Evolutionary conservation across 192 early-diverging fungal genomes (phyloP), one percentile per base, ranked within the genome.

Genomic region (Thamnidium elegans): DNA sequence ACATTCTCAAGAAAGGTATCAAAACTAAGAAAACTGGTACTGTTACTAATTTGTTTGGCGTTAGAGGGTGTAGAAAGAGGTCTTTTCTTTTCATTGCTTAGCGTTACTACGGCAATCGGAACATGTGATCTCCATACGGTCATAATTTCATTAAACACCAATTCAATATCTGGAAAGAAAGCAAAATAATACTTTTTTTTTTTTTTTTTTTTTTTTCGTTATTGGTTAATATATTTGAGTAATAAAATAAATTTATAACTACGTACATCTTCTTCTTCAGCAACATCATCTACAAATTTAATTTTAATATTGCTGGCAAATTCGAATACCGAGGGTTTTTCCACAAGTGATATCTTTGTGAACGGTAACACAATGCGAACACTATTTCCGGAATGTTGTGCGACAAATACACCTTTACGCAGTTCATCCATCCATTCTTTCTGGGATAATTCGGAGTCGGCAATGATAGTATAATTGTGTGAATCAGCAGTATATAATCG

Each of bases 341-440:
- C 72, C 42, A 88, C 65, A 20, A 80, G 64, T 4, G 73, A 34
- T 26, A 89, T 81, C 19, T 68, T 81, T n/a, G 65, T 72, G 21
- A 84, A 76, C 1, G 86, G 87, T 19, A 89, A 66, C 7, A 83
- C 80, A 19, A 88, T 79, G 59, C 78, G 81, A 54, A 87, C 77
- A 42, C 79, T 84, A 34, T 80, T 73, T 8, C 82, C 83, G 34
- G 70, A 68, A 72, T 84, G 83, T 26, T 79, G 78, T 44, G 86
- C 82, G 5, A 79, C 69, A 43, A 86, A 79, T 15, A 84, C 74
- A 4, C 78, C 76, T 59, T 71, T 77, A 55, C 79, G 67, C 15
- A 89, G 61, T 36, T 77, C 71, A 51, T 82, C 80, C n/a, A 85
- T 75, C 80, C 87, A 89, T 68, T 89, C 87, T 0, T 76, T 58